Evolutionary conservation across 2,329 filamentous ascomycete genomes (phyloP).

Genomic region (Trichoderma afroharzianum): DNA sequence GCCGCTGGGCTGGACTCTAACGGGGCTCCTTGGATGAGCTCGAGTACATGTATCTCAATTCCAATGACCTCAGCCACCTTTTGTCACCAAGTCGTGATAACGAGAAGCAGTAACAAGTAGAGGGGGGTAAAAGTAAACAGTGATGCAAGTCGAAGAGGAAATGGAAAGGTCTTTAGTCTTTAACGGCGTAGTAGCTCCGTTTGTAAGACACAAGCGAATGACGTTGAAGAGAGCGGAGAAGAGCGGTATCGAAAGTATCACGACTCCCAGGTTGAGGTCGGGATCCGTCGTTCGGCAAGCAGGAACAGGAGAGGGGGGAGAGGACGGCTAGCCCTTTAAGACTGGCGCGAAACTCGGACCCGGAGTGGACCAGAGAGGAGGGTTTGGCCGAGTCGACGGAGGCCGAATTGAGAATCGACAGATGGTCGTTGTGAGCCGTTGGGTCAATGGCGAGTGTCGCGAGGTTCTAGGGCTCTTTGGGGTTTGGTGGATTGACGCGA

Average conservation of each 20-base stretch:
- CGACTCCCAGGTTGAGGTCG: background rate
- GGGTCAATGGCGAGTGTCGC: slow-evolving; percentile 12
- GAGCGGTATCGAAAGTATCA: background rate
- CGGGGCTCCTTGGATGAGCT: background rate
- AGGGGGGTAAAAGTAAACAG: background rate
- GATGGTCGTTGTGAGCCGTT: slow-evolving; percentile 9
- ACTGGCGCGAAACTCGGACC: slow-evolving; percentile 4
- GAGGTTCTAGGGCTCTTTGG: slow-evolving; percentile 14
- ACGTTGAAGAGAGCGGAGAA: background rate
- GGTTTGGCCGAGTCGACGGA: background rate
- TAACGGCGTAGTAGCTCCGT: background rate
- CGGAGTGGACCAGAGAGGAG: slow-evolving; percentile 2
- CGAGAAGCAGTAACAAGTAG: background rate
- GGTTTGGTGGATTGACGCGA: slow-evolving; percentile 6
- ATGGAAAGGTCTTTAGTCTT: background rate
- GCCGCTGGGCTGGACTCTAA: background rate
- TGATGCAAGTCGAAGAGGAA: background rate
- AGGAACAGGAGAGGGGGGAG: background rate
- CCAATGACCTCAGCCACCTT: background rate
- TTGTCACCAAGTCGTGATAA: background rate
- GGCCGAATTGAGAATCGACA: slow-evolving; percentile 9
- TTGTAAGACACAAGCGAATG: background rate
- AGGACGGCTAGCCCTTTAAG: slow-evolving; percentile 9
- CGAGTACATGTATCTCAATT: background rate
- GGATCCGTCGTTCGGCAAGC: background rate